Evolutionary conservation across 768 basidiomycete genomes (phyloP), one percentile per base, ranked within the genome.

Genomic region (Coprinopsis sp.): DNA sequence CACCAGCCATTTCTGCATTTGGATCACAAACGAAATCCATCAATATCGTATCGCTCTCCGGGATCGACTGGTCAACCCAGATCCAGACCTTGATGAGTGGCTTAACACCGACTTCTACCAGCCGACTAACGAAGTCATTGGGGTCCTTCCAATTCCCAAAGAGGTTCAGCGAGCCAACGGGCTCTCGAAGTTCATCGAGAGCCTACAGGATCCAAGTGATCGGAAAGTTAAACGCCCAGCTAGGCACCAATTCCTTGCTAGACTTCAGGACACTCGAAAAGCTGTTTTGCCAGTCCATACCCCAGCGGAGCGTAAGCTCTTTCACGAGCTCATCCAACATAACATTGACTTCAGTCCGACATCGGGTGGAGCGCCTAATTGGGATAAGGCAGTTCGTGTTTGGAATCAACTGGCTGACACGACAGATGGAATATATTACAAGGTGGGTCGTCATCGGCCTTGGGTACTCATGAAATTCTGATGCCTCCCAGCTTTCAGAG

Each of bases 261-360:
- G 29, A n/a, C 50, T 47, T 34, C 64, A 65, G 31, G 51, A 51
- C 2, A 66, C 62, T 6, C 54, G 39, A 2, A 51, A 57, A n/a
- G 54, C 63, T 4, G 51, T 66, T 8, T 53, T 64, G 0, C 60
- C 63, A 0, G 44, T 66, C 18, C 62, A 64, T 33, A 62, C 62
- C 5, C 4, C 46, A 2, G 47, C 51, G 0, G 63, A 66, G 23
- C 47, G 46, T 2, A 52, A 22, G 1, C 53, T 64, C 0, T 66
- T 63, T 44, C 33, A 39, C 1, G n/a, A 40, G 2, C 33, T 57
- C 6, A 50, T 54, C 8, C 18, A 39, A 39, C 6, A 19, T 41
- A 37, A 31, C 6, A 19, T n/a, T 1, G 23, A 41, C n/a, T 16
- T n/a, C 38, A 24, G 8, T 10, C 12, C 21, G 21, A 39, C 6